Evolutionary conservation across 1,284 basidiomycete species (phyloP).

Genomic region (Phlebopus sp.): DNA sequence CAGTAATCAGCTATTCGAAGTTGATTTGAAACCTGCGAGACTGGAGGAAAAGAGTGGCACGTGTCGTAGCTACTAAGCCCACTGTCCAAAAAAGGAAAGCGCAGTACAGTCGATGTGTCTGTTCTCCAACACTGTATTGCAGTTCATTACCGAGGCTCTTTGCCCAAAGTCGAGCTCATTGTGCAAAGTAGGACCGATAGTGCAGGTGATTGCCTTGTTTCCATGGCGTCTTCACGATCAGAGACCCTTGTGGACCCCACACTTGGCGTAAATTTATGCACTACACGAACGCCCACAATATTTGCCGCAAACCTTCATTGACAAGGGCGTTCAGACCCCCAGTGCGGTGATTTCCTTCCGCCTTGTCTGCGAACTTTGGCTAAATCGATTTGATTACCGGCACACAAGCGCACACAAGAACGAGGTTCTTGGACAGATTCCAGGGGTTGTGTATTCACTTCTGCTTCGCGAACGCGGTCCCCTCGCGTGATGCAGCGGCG

Average conservation of each 20-base stretch:
- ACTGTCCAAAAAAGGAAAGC: too few relatives aligned
- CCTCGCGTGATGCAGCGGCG: slow-evolving; percentile 2
- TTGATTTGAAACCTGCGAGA: too few relatives aligned
- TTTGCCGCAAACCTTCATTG: neutral
- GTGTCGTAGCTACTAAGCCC: too few relatives aligned
- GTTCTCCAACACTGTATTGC: too few relatives aligned
- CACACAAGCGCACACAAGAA: neutral
- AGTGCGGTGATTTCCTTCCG: slow-evolving; percentile 6
- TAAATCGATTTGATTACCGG: slow-evolving; percentile 10
- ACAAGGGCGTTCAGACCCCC: neutral
- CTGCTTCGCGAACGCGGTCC: slow-evolving; percentile 1
- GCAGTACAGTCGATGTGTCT: too few relatives aligned
- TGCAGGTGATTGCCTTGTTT: slow-evolving; percentile 7
- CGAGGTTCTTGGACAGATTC: neutral
- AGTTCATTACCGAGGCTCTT: too few relatives aligned
- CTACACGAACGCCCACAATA: neutral
- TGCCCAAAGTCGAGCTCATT: neutral
- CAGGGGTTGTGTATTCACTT: neutral
- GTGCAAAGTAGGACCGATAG: neutral
- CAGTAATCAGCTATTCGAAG: too few relatives aligned
- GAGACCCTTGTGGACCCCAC: neutral
- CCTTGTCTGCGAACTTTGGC: neutral
- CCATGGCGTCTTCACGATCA: slow-evolving; percentile 9
- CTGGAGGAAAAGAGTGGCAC: too few relatives aligned
- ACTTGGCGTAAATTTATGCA: neutral